Conservation (phyloP, 129 eudicot species). For the Rutidosis leptorrhynchoides region DNA sequence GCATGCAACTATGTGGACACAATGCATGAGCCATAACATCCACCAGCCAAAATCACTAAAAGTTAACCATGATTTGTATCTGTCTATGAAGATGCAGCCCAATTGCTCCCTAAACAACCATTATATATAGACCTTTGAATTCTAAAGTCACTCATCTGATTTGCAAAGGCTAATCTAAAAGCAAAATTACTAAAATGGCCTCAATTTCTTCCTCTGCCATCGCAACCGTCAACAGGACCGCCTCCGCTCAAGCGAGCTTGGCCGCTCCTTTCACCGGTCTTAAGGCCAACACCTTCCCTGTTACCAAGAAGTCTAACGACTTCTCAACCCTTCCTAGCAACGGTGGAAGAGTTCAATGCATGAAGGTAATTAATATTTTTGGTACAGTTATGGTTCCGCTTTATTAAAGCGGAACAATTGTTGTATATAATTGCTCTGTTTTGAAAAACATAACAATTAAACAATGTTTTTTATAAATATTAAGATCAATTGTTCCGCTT, state of each 20-base stretch:
- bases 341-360: slow-evolving; percentile 56
- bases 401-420: too few relatives aligned
- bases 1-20: slow-evolving; percentile 32
- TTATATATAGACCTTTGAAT: slow-evolving; percentile 33
- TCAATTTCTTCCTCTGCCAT: slow-evolving; percentile 35
- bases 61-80: slow-evolving; percentile 22
- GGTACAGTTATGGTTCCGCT: too few relatives aligned
- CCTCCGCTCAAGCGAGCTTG: slow-evolving; percentile 49
- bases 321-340: slow-evolving; percentile 52
- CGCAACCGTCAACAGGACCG: slow-evolving; percentile 25
- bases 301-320: slow-evolving; percentile 33
- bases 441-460: too few relatives aligned
- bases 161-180: slow-evolving; percentile 17
- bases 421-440: too few relatives aligned
- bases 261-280: slow-evolving; percentile 54
- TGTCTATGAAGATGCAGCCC: slow-evolving; percentile 23
- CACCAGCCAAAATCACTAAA: slow-evolving; percentile 29
- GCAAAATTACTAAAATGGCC: slow-evolving; percentile 33
- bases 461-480: too few relatives aligned
- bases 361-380: slow-evolving; percentile 35
- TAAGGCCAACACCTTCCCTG: slow-evolving; percentile 48
- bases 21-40: slow-evolving; percentile 30
- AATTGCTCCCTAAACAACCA: slow-evolving; percentile 3
- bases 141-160: slow-evolving; percentile 13
- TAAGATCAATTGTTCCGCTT: too few relatives aligned